These are phyloP conservation scores for Stephanodiscus triporus DNA, from an alignment of 108 stramenopile genomes.

Conservation along the genomic window DNA sequence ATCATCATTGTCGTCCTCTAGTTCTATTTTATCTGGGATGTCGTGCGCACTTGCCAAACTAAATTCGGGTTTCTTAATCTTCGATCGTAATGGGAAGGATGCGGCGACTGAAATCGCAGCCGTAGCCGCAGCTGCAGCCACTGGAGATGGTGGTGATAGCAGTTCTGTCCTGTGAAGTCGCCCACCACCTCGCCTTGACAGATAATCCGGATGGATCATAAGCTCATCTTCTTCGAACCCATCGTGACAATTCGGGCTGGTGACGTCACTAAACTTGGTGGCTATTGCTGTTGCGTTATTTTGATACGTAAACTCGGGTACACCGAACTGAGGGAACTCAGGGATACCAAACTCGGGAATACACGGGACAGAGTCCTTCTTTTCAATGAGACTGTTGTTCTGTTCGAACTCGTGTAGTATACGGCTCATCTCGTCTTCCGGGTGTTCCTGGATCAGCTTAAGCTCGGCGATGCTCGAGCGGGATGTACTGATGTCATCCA, in stretches of 20 bases:
- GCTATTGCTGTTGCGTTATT: constrained; percentile 10
- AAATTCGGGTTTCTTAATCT: background rate
- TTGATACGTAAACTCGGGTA: constrained; percentile 14
- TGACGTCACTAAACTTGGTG: constrained; percentile 37
- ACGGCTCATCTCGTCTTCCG: constrained; percentile 30
- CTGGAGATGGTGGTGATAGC: background rate
- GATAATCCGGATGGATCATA: background rate
- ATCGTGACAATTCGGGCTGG: constrained; percentile 26
- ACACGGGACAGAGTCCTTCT: background rate
- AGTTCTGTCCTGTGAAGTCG: background rate
- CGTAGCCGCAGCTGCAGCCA: constrained; percentile 1
- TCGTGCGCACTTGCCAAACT: background rate
- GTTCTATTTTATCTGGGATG: background rate
- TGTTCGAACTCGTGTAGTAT: constrained; percentile 17
- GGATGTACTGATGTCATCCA: background rate
- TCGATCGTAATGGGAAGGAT: constrained; percentile 2
- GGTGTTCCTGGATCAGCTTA: constrained; percentile 25
- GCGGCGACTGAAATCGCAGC: background rate
- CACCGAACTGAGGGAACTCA: background rate
- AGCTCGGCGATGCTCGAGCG: constrained; percentile 18
- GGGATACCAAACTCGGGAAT: background rate
- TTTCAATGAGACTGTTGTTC: background rate
- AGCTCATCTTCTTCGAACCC: constrained; percentile 16
- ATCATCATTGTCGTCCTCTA: background rate
- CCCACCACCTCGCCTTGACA: too few relatives aligned